Evolutionary conservation across 768 basidiomycete genomes (phyloP), one percentile per base, ranked within the genome.

Genomic region (Mycena crocata): DNA sequence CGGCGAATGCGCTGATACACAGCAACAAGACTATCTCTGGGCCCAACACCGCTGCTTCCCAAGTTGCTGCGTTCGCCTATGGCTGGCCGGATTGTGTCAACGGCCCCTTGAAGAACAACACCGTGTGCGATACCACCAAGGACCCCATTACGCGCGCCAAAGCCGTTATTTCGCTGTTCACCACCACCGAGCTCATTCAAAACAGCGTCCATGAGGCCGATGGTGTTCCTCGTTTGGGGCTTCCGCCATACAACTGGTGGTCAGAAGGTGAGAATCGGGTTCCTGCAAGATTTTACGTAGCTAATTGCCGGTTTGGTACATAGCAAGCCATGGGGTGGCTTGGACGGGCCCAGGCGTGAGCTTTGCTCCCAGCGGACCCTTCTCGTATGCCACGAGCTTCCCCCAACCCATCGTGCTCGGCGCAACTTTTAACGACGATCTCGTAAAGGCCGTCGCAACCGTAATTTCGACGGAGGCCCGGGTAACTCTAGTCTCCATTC

Each of bases 201-300:
- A 88, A 88, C 71, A 86, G 84, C 9, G 83, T 83, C 39, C 87
- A 85, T 64, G 61, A 76, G 3, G 80, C 85, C 3, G 84, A 84
- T 19, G 88, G 86, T 48, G 86, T 88, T n/a, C 78, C 86, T 54
- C 83, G 87, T n/a, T 80, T 88, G 1, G 87, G 86, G 15, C 74
- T 89, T 30, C 86, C 87, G 12, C 71, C 81, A 7, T 89, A 89
- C 62, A 79, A 87, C 58, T 88, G 87, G 87, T 89, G 88, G 87
- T 86, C 8, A 23, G 44, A 23, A 17, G 40, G n/a, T 24, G n/a
- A n/a, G n/a, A n/a, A 44, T 7, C 42, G 24, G 44, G 23, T 26
- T 5, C 15, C 44, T 5, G n/a, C 13, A 44, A 8, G 26, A n/a
- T 23, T 45, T 2, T n/a, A n/a, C n/a, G n/a, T n/a, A n/a, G n/a